Conservation (phyloP, 306 rosid genomes). For the Pterocarpus macrocarpus region DNA sequence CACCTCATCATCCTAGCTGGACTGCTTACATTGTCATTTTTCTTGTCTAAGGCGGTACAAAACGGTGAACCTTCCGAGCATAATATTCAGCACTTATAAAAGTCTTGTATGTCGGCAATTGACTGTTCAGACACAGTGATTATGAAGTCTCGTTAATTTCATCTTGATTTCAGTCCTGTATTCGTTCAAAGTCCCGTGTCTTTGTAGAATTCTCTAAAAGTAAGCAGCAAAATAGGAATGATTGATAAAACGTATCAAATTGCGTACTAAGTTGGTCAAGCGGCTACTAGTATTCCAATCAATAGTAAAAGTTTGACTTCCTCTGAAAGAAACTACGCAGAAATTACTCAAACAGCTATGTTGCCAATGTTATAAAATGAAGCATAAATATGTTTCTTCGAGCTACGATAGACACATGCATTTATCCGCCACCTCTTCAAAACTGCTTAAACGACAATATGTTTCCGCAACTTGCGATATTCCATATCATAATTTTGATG, state of each 20-base stretch:
- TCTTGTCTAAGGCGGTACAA: too few relatives aligned
- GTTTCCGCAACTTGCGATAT: not conserved
- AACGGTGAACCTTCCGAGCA: not conserved
- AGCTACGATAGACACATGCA: not conserved
- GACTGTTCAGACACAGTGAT: not conserved
- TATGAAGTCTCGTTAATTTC: too few relatives aligned
- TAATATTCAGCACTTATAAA: not conserved
- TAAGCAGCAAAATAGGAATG: not conserved
- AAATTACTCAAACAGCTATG: not conserved
- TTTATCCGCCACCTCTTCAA: too few relatives aligned
- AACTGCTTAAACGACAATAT: not conserved
- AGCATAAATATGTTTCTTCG: not conserved
- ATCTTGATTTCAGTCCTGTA: not conserved
- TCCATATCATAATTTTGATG: not conserved
- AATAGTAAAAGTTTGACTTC: not conserved
- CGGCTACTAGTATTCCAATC: not conserved
- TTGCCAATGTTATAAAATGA: not conserved
- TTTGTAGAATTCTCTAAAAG: not conserved
- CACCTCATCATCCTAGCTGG: too few relatives aligned
- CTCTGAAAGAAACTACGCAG: not conserved
- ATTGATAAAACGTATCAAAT: not conserved
- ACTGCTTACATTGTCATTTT: too few relatives aligned
- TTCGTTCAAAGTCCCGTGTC: not conserved
- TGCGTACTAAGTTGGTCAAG: not conserved
- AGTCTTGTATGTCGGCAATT: not conserved